Percentiles rank a stretch among this genome's conserved stretches.
Conservation (phyloP, 1,139 yeast species). For the Lodderomyces orthopsilosis region DNA sequence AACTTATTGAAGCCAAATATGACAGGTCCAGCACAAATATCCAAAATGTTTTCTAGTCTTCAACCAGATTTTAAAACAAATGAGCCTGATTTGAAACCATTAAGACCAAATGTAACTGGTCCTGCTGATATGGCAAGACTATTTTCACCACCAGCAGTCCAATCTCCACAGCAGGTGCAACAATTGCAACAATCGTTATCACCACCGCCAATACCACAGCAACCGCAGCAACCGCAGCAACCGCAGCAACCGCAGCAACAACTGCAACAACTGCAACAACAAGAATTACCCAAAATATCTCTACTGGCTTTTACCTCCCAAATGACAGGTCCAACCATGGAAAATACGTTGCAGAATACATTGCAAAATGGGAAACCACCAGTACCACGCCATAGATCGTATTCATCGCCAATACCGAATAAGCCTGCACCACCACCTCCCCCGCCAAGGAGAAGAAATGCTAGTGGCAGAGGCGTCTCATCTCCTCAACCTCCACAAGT, state of each 20-base stretch:
- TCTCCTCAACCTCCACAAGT: conserved; percentile 47
- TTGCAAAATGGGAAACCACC: conserved; percentile 29
- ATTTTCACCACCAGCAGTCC: conserved; percentile 21
- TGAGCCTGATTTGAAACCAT: conserved; percentile 21
- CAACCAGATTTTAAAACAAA: conserved; percentile 14
- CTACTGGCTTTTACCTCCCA: conserved; percentile 44
- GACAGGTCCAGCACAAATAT: conserved; percentile 53
- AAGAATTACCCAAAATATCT: conserved; percentile 27
- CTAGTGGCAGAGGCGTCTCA: conserved; percentile 11
- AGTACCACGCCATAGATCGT: conserved; percentile 37
- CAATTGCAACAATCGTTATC: conserved; percentile 10
- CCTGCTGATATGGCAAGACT: conserved; percentile 39
- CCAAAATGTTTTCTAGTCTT: conserved; percentile 22
- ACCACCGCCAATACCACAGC: conserved; percentile 7
- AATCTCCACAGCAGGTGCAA: conserved; percentile 8
- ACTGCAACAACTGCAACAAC: conserved; percentile 6
- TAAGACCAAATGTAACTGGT: conserved; percentile 39
- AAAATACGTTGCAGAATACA: conserved; percentile 41
- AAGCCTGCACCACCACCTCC: conserved; percentile 37
- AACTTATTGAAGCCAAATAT: conserved; percentile 42
- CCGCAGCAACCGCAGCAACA: conserved; percentile 5
- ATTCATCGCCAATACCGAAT: conserved; percentile 44
- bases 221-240: conserved; percentile 6
- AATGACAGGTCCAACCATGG: conserved; percentile 43
- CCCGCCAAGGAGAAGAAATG: conserved; percentile 32